Evolutionary conservation across 2,329 filamentous ascomycete genomes (phyloP), one percentile per base, ranked within the genome.

Genomic region (Tolypocladium sp.): DNA sequence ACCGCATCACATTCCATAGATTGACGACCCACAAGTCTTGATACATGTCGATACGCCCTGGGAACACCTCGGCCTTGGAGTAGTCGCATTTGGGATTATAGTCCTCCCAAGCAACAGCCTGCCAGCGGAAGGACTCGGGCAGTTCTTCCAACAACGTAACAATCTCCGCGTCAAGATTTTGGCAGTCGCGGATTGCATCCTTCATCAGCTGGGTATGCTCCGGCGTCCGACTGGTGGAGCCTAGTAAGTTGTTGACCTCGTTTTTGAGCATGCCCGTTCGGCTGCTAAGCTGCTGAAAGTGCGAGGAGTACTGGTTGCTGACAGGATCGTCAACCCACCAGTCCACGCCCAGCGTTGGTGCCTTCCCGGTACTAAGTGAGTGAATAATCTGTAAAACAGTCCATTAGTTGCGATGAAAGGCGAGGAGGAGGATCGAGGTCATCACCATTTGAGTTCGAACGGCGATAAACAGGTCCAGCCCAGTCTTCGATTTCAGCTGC

Each of bases 31-130:
- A 84, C 51, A 85, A 73, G 68, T 86, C 82, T n/a, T 71, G 69
- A 65, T 85, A 86, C 10, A 80, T 72, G 64, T 87, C 83, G n/a
- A 86, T 77, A 15, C 80, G 77, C 5, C 83, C 83, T 0, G 83
- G 83, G 63, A 79, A 86, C 0, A 83, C 80, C 62, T 84, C 82
- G 2, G 81, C 78, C 58, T 74, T 73, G 25, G 72, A 65, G 62
- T 82, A 82, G 66, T 85, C 78, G 41, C 77, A 78, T 49, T 74
- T 74, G 0, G 78, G 76, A 12, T 81, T 74, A 62, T 78, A 74
- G 59, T 81, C 77, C 60, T 83, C 79, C 82, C 82, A 86, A 2
- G 78, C 79, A 1, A 83, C 78, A 2, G 81, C 80, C 64, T 74
- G 75, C 65, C 71, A 78, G 12, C 68, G 70, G 73, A 80, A 85